Conservation (phyloP, 1,284 basidiomycete species). For the Apiotrichum sp. region DNA sequence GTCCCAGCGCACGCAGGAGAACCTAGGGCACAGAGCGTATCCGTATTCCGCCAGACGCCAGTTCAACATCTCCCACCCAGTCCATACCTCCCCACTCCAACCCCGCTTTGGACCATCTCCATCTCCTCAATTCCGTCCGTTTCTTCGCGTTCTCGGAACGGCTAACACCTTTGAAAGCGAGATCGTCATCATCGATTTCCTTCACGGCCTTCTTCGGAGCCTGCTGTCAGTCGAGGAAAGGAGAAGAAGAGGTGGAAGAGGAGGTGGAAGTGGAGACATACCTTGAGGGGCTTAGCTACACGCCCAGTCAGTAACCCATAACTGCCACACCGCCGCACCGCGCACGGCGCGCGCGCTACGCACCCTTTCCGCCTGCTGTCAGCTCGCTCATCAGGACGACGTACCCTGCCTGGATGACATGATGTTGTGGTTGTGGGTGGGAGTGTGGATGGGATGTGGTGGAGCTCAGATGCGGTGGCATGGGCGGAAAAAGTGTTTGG, state of each 20-base stretch:
- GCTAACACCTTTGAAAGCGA: conserved; percentile 23
- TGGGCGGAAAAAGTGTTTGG: too few species aligned
- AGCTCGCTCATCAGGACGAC: not conserved
- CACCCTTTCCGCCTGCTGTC: not conserved
- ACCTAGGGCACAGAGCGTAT: too few species aligned
- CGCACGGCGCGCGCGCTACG: not conserved
- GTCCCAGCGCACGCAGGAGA: too few species aligned
- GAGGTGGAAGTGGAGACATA: conserved; percentile 3
- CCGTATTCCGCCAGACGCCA: too few species aligned
- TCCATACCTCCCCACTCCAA: not conserved
- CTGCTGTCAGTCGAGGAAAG: not conserved
- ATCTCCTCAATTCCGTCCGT: not conserved
- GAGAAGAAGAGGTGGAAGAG: not conserved
- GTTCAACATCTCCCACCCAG: too few species aligned
- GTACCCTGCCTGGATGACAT: conserved; percentile 1
- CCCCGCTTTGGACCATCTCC: not conserved
- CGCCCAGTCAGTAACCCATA: not conserved
- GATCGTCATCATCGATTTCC: conserved; percentile 37
- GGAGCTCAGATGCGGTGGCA: not conserved
- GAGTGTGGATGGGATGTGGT: not conserved
- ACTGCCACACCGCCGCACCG: not conserved
- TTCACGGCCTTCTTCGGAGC: conserved; percentile 18
- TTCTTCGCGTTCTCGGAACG: too few species aligned
- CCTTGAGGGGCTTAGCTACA: conserved; percentile 24
- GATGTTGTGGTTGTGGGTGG: not conserved